Base-by-base conservation (phyloP, 2,329 filamentous ascomycete genomes). In the Calonectria henricotiae region DNA sequence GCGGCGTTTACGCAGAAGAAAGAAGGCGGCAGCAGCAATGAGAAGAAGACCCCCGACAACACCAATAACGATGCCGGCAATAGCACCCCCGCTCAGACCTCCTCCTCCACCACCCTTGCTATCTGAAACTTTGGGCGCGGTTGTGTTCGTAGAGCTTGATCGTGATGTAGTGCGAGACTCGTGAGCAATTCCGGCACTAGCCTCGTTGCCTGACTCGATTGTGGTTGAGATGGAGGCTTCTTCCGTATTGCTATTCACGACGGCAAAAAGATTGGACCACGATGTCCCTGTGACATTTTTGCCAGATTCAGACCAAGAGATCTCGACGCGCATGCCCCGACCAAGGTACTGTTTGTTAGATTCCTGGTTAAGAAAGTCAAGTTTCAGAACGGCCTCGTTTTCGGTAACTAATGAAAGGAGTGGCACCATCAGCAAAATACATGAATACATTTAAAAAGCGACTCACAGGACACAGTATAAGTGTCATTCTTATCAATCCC, bases 51-150 rank as follows among this genome's bases (percentile, higher is more conserved):
- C 81, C 6, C 79, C 80, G 4, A 78, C 80, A 49, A 79, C 79
- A 7, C 81, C 86, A 2, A 88, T 80, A 32, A 82, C 85, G 41
- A 88, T 87, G 49, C 87, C 86, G 20, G 82, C 84, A 41, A 85
- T 85, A 64, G 85, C 85, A 27, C 85, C 86, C 0, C 77, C 79
- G 3, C 82, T 78, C 3, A 88, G 79, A 2, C 81, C 77, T 11
- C 76, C 74, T 11, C 81, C 77, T 11, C 76, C 74, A 13, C 77
- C 71, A 32, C 75, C 66, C 1, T 72, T 66, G 4, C 39, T 20
- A 20, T 20, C 20, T 15, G 37, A 32, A 15, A 20, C 20, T 65
- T 5, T 9, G 17, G 44, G 15, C 12, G 27, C 30, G 2, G 30
- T 23, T 7, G 62, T 27, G 30, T 44, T 4, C 17, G 5, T 25